Evolutionary conservation across 495 filamentous ascomycete species (phyloP).

Genomic region (Neurospora discreta): DNA sequence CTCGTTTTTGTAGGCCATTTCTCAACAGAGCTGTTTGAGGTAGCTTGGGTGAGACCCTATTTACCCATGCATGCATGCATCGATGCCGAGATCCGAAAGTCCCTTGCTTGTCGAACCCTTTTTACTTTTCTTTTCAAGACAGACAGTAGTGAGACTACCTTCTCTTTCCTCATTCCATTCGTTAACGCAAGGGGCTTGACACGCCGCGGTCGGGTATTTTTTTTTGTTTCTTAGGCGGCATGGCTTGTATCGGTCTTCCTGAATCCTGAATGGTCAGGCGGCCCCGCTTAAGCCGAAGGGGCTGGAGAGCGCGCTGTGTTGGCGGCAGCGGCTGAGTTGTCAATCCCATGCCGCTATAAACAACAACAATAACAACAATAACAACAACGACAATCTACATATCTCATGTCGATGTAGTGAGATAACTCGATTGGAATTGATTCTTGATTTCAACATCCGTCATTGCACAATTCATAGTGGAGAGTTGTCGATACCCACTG

Average conservation of each 20-base stretch:
- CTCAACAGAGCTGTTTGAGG: not conserved
- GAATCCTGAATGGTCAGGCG: not conserved
- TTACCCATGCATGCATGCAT: not conserved
- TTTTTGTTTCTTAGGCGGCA: not conserved
- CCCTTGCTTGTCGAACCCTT: not conserved
- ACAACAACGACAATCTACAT: no score
- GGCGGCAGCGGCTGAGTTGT: not conserved
- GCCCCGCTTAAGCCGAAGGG: not conserved
- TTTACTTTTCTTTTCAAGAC: not conserved
- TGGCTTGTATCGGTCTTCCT: not conserved
- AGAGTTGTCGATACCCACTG: not conserved
- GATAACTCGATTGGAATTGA: not conserved
- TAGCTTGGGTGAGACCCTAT: no score
- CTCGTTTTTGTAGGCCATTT: no score
- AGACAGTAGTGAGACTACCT: no score
- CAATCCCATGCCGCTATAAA: not conserved
- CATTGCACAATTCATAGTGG: not conserved
- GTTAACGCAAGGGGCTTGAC: not conserved
- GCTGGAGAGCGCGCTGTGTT: not conserved
- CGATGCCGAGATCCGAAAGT: not conserved
- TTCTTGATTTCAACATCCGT: not conserved
- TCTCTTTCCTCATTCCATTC: not conserved
- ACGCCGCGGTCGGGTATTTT: not conserved
- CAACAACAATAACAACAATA: not conserved
- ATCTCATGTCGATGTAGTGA: not conserved